A percentile compares a stretch with the other conserved stretches of the same genome.
These are phyloP conservation scores for Puccinia hordei DNA, from an alignment of 1,284 basidiomycete genomes.

Conservation along the genomic window DNA sequence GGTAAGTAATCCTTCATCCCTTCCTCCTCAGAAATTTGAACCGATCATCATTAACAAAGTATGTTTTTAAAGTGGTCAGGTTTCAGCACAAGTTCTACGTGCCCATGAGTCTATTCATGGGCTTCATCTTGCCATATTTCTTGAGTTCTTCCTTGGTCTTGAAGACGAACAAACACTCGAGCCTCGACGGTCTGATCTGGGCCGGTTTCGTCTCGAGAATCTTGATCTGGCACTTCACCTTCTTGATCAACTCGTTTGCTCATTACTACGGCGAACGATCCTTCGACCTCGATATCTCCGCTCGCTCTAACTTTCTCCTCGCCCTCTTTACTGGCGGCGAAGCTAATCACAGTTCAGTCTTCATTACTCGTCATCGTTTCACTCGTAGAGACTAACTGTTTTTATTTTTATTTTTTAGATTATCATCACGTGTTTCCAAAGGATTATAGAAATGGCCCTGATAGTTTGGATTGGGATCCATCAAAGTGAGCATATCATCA, in stretches of 20 bases:
- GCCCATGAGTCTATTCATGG: constrained; percentile 13
- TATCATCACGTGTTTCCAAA: constrained; percentile 74
- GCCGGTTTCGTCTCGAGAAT: constrained; percentile 69
- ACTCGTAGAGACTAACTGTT: not conserved
- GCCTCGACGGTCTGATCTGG: constrained; percentile 70
- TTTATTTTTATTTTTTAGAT: not conserved
- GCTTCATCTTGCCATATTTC: constrained; percentile 65
- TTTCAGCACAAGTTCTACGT: constrained; percentile 72
- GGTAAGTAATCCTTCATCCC: too few relatives aligned
- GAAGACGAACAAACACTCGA: constrained; percentile 65
- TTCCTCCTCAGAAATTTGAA: too few relatives aligned
- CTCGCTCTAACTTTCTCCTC: constrained; percentile 71
- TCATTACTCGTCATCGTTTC: not conserved
- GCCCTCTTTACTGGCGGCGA: constrained; percentile 74
- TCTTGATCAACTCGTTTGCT: constrained; percentile 76
- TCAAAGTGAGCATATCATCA: constrained; percentile 63
- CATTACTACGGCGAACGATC: constrained; percentile 77
- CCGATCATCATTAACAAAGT: too few relatives aligned
- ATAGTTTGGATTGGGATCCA: constrained; percentile 71
- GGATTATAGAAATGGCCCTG: constrained; percentile 68
- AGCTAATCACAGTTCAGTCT: constrained; percentile 75
- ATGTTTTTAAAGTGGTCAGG: constrained; percentile 72
- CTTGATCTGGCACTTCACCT: constrained; percentile 74
- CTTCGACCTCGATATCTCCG: constrained; percentile 76
- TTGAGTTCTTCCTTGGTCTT: constrained; percentile 65